Percentiles rank a stretch among this genome's conserved stretches.
Evolutionary conservation across 2,329 filamentous ascomycete species (phyloP).

Genomic region (Xylariaceae sp.): DNA sequence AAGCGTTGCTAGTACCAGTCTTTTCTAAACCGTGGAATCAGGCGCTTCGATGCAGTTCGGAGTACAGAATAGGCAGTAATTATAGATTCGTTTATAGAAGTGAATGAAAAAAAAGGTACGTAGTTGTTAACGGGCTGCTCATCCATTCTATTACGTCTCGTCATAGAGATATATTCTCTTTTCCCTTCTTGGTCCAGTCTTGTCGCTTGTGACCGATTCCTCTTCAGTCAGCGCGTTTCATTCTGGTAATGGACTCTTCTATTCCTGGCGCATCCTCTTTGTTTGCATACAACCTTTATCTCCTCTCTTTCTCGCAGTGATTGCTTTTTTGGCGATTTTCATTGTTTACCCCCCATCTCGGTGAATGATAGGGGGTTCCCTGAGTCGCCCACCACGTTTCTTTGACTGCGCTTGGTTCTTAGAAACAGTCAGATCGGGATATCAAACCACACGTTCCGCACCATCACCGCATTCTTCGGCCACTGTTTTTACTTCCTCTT

Average conservation of each 20-base stretch:
- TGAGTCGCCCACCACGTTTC: not conserved
- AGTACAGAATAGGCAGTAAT: not conserved
- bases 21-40: too few relatives aligned
- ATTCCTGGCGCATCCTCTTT: constrained; percentile 20
- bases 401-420: constrained; percentile 3
- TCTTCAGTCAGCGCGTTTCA: constrained; percentile 1
- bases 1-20: too few relatives aligned
- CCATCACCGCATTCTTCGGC: not conserved
- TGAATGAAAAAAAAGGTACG: not conserved
- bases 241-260: constrained; percentile 17
- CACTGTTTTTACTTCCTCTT: not conserved
- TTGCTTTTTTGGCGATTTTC: constrained; percentile 3
- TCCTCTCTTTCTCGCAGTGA: constrained; percentile 4
- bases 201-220: constrained; percentile 12
- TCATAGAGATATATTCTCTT: not conserved
- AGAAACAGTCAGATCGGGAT: constrained; percentile 1
- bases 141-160: not conserved
- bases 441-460: not conserved
- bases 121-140: not conserved
- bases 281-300: constrained; percentile 8
- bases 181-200: not conserved
- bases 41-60: too few relatives aligned
- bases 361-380: not conserved
- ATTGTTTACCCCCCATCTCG: constrained; percentile 7
- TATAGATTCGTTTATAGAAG: not conserved